Evolutionary conservation across 1,284 basidiomycete species (phyloP).

Genomic region (Leccinum griseonigrum): DNA sequence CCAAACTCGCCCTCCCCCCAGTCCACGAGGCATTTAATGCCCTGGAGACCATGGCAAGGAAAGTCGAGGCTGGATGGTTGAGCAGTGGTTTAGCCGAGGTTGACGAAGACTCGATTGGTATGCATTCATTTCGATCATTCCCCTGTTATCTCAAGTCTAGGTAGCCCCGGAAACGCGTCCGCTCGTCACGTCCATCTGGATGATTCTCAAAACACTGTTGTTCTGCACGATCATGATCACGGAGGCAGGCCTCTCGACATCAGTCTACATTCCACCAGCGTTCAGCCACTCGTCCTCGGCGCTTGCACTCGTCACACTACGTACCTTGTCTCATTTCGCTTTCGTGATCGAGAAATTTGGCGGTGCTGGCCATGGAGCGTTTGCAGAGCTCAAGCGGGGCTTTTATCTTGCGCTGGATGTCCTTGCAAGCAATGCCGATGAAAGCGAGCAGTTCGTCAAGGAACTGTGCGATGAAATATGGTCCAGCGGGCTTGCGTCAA

Average conservation of each 20-base stretch:
- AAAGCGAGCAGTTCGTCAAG: conserved; percentile 42
- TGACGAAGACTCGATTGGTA: conserved; percentile 40
- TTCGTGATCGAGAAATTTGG: conserved; percentile 74
- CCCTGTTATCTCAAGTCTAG: conserved; percentile 4
- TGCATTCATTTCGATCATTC: conserved; percentile 1
- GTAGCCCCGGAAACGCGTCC: conserved; percentile 42
- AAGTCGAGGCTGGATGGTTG: conserved; percentile 55
- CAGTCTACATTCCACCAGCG: conserved; percentile 46
- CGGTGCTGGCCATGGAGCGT: conserved; percentile 51
- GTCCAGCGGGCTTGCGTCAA: conserved; percentile 13
- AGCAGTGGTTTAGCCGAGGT: conserved; percentile 41
- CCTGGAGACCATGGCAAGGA: conserved; percentile 38
- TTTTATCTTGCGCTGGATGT: conserved; percentile 74
- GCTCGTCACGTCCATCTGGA: conserved; percentile 54
- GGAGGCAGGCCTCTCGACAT: conserved; percentile 55
- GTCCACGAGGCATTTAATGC: conserved; percentile 42
- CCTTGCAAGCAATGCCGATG: conserved; percentile 44
- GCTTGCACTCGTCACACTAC: conserved; percentile 49
- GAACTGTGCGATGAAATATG: conserved; percentile 38
- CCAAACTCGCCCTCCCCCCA: conserved; percentile 44
- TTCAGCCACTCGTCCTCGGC: conserved; percentile 38
- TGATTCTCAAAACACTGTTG: conserved; percentile 63
- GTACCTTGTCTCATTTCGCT: conserved; percentile 59
- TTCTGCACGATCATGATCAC: conserved; percentile 68
- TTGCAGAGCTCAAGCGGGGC: conserved; percentile 63